Conservation (phyloP, 139 green algal genomes). For the Tetraselmis chui region DNA sequence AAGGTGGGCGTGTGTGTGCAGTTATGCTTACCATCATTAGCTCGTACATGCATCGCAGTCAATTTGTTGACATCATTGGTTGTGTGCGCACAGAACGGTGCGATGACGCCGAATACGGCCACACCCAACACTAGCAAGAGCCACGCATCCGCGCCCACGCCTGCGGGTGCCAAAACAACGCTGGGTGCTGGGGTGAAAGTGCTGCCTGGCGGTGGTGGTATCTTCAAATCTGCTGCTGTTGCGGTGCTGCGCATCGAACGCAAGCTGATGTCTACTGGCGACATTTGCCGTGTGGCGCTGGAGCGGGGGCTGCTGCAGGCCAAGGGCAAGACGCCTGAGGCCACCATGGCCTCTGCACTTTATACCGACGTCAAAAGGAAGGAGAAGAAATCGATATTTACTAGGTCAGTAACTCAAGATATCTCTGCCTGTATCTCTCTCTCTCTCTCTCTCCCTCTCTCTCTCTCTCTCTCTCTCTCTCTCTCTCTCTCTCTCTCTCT, state of each 20-base stretch:
- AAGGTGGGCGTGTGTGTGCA: too few species aligned
- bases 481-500: too few species aligned
- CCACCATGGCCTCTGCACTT: slow-evolving; percentile 77
- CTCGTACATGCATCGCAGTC: not conserved
- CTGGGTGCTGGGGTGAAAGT: not conserved
- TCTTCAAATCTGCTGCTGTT: slow-evolving; percentile 74
- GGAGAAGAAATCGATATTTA: slow-evolving; percentile 54
- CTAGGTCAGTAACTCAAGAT: too few species aligned
- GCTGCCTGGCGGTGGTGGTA: slow-evolving; percentile 40
- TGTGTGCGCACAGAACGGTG: not conserved
- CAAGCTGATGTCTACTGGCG: slow-evolving; percentile 71
- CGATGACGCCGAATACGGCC: not conserved
- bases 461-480: too few species aligned
- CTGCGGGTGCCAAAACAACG: not conserved
- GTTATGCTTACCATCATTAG: too few species aligned
- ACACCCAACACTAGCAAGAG: not conserved
- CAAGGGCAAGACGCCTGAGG: slow-evolving; percentile 73
- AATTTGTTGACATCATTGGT: not conserved
- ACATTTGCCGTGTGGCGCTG: slow-evolving; percentile 43
- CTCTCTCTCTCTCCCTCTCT: not conserved
- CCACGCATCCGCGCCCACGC: not conserved
- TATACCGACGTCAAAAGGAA: slow-evolving; percentile 82
- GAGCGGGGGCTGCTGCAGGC: slow-evolving; percentile 55
- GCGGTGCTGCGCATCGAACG: slow-evolving; percentile 54
- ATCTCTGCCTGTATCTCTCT: not conserved